Conservation (phyloP, 345 rosid species). For the Theobroma cacao region DNA sequence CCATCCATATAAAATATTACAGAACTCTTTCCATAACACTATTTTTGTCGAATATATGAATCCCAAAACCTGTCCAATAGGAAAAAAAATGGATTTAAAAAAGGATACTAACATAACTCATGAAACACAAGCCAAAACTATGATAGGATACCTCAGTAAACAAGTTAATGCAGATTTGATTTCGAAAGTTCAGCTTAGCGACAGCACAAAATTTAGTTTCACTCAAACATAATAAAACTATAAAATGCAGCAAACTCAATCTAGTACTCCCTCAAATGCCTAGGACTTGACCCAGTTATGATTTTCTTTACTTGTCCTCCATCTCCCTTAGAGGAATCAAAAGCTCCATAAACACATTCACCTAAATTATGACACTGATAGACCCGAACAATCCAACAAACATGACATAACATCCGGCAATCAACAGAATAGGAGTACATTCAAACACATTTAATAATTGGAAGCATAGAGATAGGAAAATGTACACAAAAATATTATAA, state of each 20-base stretch:
- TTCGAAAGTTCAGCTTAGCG: background rate
- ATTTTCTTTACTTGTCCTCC: background rate
- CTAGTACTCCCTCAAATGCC: background rate
- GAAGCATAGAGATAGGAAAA: background rate
- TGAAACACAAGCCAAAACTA: background rate
- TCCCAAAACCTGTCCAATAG: background rate
- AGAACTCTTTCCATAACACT: background rate
- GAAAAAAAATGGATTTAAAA: background rate
- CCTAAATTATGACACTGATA: background rate
- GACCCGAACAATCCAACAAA: background rate
- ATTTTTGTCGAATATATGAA: background rate
- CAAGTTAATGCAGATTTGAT: background rate
- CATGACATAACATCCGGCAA: background rate
- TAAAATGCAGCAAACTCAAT: background rate
- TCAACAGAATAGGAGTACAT: background rate
- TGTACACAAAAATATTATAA: constrained; percentile 13
- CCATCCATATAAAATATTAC: background rate
- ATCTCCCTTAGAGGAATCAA: background rate
- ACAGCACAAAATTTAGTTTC: background rate
- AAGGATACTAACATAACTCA: background rate
- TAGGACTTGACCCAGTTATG: background rate
- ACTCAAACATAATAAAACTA: background rate
- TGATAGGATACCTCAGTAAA: background rate
- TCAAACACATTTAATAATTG: background rate
- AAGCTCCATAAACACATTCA: background rate